A percentile compares a stretch with the other conserved stretches of the same genome.
These are phyloP conservation scores for Fomitiporia mediterranea DNA, from an alignment of 1,284 basidiomycete genomes.

Conservation along the genomic window DNA sequence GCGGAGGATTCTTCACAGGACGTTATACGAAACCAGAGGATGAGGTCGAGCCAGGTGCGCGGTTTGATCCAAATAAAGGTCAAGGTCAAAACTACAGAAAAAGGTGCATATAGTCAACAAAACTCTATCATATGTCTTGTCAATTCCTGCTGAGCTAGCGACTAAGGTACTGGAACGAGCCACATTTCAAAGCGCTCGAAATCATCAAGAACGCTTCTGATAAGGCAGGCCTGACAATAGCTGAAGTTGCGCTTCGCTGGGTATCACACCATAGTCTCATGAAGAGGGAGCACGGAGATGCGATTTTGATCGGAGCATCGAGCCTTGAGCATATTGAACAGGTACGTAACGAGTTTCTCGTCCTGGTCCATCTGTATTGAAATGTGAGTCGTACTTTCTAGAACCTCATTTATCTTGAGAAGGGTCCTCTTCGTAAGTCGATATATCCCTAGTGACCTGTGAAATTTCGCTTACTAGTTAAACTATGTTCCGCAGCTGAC, in stretches of 20 bases:
- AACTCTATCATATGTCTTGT: too few species aligned
- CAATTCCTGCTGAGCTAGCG: background rate
- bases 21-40: conserved; percentile 34
- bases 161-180: conserved; percentile 21
- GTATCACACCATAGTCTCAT: conserved; percentile 29
- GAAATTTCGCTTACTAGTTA: too few species aligned
- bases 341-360: background rate
- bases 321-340: conserved; percentile 25
- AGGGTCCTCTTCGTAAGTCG: conserved; percentile 19
- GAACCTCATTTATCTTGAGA: conserved; percentile 19
- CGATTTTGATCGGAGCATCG: conserved; percentile 30
- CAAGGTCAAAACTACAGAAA: conserved; percentile 15
- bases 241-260: conserved; percentile 30
- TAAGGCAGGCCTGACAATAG: conserved; percentile 25
- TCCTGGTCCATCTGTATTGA: too few species aligned
- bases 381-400: too few species aligned
- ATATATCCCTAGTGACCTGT: background rate
- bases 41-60: conserved; percentile 36
- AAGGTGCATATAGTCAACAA: background rate
- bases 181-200: conserved; percentile 28
- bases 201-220: conserved; percentile 24
- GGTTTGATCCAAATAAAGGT: conserved; percentile 34
- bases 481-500: too few species aligned
- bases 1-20: conserved; percentile 41
- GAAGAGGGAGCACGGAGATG: conserved; percentile 27